These are phyloP conservation scores for Glarea lozoyensis DNA, from an alignment of 495 filamentous ascomycete species.

Conservation along the genomic window DNA sequence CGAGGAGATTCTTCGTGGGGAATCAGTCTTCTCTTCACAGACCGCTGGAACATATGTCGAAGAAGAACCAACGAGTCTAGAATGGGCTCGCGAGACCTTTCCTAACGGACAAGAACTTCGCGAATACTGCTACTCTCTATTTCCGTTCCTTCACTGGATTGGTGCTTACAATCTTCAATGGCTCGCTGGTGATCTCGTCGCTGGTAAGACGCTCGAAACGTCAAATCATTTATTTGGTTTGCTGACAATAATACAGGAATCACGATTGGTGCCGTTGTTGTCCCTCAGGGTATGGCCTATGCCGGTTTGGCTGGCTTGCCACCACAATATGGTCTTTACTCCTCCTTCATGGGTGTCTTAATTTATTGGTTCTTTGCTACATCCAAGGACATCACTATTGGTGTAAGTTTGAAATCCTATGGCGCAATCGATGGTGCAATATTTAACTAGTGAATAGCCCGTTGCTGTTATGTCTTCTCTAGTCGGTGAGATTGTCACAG, in stretches of 20 bases:
- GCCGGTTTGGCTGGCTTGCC: constrained; percentile 71
- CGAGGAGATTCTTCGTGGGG: constrained; percentile 53
- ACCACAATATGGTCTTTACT: constrained; percentile 84
- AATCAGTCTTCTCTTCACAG: constrained; percentile 68
- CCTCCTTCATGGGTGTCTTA: constrained; percentile 94
- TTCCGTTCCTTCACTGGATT: constrained; percentile 89
- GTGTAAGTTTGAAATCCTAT: constrained; percentile 48
- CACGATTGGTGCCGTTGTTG: constrained; percentile 90
- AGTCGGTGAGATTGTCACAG: constrained; percentile 66
- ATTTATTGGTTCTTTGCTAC: constrained; percentile 99
- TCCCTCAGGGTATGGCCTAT: constrained; percentile 97
- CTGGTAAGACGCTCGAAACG: constrained; percentile 47
- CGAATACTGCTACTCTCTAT: constrained; percentile 58
- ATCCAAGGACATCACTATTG: constrained; percentile 98
- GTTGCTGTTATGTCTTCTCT: constrained; percentile 94
- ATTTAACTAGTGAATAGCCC: constrained; percentile 45
- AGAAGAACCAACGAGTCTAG: constrained; percentile 61
- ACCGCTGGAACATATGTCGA: constrained; percentile 79
- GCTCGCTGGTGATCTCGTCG: constrained; percentile 81
- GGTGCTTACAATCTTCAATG: constrained; percentile 79
- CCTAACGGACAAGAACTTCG: constrained; percentile 46
- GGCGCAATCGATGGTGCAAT: background rate
- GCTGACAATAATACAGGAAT: constrained; percentile 48
- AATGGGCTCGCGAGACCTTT: constrained; percentile 57
- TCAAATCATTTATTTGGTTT: background rate